Evolutionary conservation across 208 protist species (phyloP).

Genomic region (Zelonia costaricensis): DNA sequence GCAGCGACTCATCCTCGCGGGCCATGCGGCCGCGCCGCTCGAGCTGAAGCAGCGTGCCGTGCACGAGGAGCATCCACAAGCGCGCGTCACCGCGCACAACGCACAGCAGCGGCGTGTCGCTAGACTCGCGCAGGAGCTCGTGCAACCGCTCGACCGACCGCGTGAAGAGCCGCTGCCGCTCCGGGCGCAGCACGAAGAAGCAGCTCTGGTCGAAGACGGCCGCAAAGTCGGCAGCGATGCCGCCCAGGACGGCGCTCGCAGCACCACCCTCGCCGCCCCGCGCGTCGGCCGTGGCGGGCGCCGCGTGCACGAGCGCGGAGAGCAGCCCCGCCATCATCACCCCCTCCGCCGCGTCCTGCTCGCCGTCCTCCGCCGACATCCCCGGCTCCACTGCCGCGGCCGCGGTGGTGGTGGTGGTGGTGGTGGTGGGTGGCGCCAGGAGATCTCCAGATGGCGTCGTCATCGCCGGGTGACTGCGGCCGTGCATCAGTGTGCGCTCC

Average conservation of each 20-base stretch:
- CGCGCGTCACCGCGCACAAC: constrained; percentile 30
- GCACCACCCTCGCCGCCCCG: not conserved
- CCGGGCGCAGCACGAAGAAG: constrained; percentile 53
- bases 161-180: constrained; percentile 53
- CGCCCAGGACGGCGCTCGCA: constrained; percentile 3
- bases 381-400: not conserved
- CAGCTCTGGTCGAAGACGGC: constrained; percentile 60
- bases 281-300: not conserved
- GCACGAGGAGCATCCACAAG: constrained; percentile 40
- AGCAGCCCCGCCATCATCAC: not conserved
- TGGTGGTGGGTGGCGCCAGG: not conserved
- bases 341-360: not conserved
- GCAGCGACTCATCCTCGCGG: constrained; percentile 30
- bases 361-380: too few species aligned
- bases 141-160: constrained; percentile 32
- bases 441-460: too few species aligned
- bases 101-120: not conserved
- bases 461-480: not conserved
- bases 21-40: constrained; percentile 39
- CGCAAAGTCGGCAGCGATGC: constrained; percentile 37
- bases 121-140: not conserved
- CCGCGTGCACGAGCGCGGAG: not conserved
- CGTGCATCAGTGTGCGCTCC: not conserved
- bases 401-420: not conserved
- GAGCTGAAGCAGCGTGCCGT: constrained; percentile 39